Conservation (phyloP, 2,329 filamentous ascomycete genomes). For the Alternaria brassicae region DNA sequence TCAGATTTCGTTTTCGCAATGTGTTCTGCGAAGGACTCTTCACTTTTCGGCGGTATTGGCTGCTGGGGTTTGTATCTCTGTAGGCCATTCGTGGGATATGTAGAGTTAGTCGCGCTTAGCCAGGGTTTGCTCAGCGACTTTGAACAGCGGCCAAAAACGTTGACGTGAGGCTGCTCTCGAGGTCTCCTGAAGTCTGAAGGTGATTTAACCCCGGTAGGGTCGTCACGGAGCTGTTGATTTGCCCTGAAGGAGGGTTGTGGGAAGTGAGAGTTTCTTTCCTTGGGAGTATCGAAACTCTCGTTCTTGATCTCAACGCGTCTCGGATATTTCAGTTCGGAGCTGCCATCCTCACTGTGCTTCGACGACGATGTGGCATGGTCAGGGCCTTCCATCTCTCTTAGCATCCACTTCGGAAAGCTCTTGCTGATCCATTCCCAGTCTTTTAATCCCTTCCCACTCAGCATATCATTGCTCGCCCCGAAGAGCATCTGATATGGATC, state of each 20-base stretch:
- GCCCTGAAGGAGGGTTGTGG: conserved; percentile 24
- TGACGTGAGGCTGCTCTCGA: conserved; percentile 22
- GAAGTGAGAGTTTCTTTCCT: conserved; percentile 17
- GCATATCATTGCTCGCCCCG: conserved; percentile 49
- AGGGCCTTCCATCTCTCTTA: conserved; percentile 33
- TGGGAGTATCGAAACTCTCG: not conserved
- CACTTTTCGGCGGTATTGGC: conserved; percentile 8
- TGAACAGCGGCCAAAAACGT: not conserved
- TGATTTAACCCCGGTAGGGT: conserved; percentile 34
- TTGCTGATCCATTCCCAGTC: conserved; percentile 43
- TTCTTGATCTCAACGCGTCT: conserved; percentile 22
- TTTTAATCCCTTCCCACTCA: conserved; percentile 40
- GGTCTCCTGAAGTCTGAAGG: conserved; percentile 44
- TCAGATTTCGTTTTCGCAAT: not conserved
- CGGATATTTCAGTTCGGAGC: conserved; percentile 12
- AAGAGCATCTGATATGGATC: conserved; percentile 56
- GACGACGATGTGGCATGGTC: not conserved
- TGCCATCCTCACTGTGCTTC: not conserved
- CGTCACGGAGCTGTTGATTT: conserved; percentile 24
- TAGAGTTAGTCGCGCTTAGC: not conserved
- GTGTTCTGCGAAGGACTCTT: not conserved
- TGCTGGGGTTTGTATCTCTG: not conserved
- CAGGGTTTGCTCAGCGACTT: not conserved
- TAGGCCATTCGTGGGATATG: not conserved
- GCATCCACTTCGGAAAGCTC: conserved; percentile 43